Conservation (phyloP, 129 eudicot genomes). For the Tanacetum coccineum region DNA sequence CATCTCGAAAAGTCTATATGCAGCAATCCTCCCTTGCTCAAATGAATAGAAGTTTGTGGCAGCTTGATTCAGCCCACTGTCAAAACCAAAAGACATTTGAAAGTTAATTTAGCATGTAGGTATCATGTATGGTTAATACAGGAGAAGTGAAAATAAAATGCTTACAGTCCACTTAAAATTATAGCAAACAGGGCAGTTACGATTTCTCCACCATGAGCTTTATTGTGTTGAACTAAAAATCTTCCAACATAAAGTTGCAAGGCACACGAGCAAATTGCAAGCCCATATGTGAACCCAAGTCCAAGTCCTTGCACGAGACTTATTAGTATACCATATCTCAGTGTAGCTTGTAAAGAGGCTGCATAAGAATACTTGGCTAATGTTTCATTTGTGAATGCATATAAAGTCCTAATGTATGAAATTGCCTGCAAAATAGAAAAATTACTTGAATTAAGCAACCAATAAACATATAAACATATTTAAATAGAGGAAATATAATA, state of each 20-base stretch:
- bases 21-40: constrained; percentile 99
- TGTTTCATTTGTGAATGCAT: constrained; percentile 92
- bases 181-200: constrained; percentile 88
- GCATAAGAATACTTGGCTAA: constrained; percentile 95
- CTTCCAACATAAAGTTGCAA: constrained; percentile 97
- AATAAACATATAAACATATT: not conserved
- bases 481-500: constrained; percentile 8
- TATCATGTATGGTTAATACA: constrained; percentile 2
- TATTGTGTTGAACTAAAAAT: constrained; percentile 58
- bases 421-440: constrained; percentile 57
- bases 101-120: constrained; percentile 9
- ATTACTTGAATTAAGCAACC: constrained; percentile 8
- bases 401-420: constrained; percentile 79
- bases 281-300: constrained; percentile 95
- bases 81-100: constrained; percentile 24
- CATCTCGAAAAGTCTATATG: constrained; percentile 96
- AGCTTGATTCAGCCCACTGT: constrained; percentile 90
- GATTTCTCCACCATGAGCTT: constrained; percentile 94
- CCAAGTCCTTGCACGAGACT: constrained; percentile 99
- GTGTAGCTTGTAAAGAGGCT: constrained; percentile 86
- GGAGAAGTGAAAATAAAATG: constrained; percentile 21
- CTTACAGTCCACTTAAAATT: constrained; percentile 97
- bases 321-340: constrained; percentile 88
- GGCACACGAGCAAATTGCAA: constrained; percentile 98
- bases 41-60: constrained; percentile 95